Conservation (phyloP, 306 rosid species). For the Phaseolus lunatus region DNA sequence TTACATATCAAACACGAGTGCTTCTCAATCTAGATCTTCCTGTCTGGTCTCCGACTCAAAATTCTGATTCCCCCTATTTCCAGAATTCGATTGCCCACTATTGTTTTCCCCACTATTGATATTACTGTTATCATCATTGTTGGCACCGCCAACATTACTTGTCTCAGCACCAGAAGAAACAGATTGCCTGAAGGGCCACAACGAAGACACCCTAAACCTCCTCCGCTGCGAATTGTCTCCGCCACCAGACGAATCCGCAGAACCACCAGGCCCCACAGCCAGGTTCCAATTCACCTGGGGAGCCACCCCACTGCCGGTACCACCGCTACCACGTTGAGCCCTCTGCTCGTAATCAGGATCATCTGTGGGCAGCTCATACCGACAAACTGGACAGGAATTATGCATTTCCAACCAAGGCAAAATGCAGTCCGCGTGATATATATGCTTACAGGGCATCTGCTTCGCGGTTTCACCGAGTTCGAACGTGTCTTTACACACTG, state of each 20-base stretch:
- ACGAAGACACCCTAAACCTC: constrained; percentile 75
- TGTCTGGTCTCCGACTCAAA: constrained; percentile 81
- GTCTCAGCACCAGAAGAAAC: constrained; percentile 68
- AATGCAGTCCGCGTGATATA: constrained; percentile 83
- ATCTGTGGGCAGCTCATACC: constrained; percentile 87
- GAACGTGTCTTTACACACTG: constrained; percentile 89
- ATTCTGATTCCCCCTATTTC: constrained; percentile 67
- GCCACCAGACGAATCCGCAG: constrained; percentile 18
- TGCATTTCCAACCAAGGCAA: constrained; percentile 90
- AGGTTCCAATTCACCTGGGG: constrained; percentile 5
- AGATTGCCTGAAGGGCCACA: constrained; percentile 61
- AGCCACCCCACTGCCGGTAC: background rate
- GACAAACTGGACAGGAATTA: constrained; percentile 95
- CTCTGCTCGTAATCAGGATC: constrained; percentile 84
- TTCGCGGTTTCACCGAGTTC: constrained; percentile 72
- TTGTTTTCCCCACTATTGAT: constrained; percentile 45
- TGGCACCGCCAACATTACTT: constrained; percentile 65
- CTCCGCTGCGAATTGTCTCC: constrained; percentile 47
- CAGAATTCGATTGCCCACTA: constrained; percentile 65
- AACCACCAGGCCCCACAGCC: constrained; percentile 36
- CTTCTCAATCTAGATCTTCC: constrained; percentile 87
- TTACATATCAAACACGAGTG: constrained; percentile 54
- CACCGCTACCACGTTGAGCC: constrained; percentile 38
- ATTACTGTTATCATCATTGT: constrained; percentile 20
- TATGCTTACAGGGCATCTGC: constrained; percentile 91